Evolutionary conservation across 177 flowering plant genomes (phyloP).

Genomic region (Telopea speciosissima): DNA sequence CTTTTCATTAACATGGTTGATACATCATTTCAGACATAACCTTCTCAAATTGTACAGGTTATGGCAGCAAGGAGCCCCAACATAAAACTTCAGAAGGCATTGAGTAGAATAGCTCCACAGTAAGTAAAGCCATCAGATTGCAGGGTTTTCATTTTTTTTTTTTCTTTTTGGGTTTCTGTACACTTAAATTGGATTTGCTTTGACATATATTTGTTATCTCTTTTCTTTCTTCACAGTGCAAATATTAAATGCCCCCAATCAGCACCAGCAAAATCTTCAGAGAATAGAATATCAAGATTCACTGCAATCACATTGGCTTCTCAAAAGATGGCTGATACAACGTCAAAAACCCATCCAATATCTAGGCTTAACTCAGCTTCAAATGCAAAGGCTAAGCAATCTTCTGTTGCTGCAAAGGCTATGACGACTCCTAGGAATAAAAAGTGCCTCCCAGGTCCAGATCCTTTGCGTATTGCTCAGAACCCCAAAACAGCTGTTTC

Average conservation of each 20-base stretch:
- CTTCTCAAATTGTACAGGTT: constrained; percentile 41
- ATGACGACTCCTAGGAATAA: constrained; percentile 71
- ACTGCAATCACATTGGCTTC: constrained; percentile 49
- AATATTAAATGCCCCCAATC: constrained; percentile 63
- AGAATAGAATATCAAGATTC: constrained; percentile 52
- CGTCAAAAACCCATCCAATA: constrained; percentile 29
- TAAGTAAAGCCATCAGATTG: constrained; percentile 6
- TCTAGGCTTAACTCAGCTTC: constrained; percentile 40
- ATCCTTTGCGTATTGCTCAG: constrained; percentile 52
- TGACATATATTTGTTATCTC: not conserved
- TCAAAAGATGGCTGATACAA: constrained; percentile 31
- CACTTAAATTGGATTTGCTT: not conserved
- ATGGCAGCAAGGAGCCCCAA: constrained; percentile 99
- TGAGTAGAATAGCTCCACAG: constrained; percentile 40
- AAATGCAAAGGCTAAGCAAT: constrained; percentile 34
- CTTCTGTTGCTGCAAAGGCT: constrained; percentile 40
- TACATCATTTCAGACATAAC: not conserved
- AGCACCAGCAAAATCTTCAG: constrained; percentile 79
- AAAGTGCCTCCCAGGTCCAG: constrained; percentile 26
- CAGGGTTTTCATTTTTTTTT: not conserved
- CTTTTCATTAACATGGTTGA: not conserved
- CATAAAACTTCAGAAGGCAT: constrained; percentile 41
- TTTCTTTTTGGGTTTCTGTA: not conserved
- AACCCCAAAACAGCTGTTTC: constrained; percentile 31
- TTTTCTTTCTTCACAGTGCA: constrained; percentile 23